phyloP scores from a whole-genome alignment of 2,329 filamentous ascomycete species.

The Ophiocordyceps camponoti-leonardi region DNA sequence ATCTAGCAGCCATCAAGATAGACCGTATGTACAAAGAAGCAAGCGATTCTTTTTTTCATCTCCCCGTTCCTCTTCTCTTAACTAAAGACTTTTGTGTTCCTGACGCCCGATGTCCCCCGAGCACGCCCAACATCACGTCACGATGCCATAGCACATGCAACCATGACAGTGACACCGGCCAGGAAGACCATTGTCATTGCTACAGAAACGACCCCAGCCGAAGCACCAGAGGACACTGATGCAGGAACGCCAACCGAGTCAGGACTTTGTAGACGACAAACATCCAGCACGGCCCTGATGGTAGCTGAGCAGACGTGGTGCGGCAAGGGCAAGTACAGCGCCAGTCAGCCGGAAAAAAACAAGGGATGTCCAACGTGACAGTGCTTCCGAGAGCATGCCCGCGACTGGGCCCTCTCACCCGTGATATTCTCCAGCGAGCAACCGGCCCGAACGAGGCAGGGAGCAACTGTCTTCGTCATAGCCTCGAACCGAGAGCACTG shows the following conservation, averaged over 20 bases:
- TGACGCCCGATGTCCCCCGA: neutral
- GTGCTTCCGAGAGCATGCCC: neutral
- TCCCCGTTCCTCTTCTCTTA: neutral
- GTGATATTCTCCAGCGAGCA: conserved; percentile 17
- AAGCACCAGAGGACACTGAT: neutral
- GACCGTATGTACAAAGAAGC: neutral
- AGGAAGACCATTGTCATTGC: neutral
- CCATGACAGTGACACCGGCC: neutral
- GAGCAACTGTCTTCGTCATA: conserved; percentile 15
- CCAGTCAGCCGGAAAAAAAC: neutral
- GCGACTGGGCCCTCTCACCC: conserved; percentile 8
- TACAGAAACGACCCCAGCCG: neutral
- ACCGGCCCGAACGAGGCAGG: conserved; percentile 17
- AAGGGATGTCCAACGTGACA: too few relatives aligned
- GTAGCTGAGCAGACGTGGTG: neutral
- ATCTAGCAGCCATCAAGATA: neutral
- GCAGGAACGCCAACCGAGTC: neutral
- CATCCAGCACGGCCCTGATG: neutral
- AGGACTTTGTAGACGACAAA: neutral
- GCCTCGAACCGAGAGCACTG: conserved; percentile 18
- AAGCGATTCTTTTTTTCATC: neutral
- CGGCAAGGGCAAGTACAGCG: neutral
- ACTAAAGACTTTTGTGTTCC: neutral
- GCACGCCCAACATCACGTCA: neutral
- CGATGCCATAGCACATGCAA: neutral